Base-by-base conservation (phyloP, 306 rosid species). In the Vigna unguiculata region DNA sequence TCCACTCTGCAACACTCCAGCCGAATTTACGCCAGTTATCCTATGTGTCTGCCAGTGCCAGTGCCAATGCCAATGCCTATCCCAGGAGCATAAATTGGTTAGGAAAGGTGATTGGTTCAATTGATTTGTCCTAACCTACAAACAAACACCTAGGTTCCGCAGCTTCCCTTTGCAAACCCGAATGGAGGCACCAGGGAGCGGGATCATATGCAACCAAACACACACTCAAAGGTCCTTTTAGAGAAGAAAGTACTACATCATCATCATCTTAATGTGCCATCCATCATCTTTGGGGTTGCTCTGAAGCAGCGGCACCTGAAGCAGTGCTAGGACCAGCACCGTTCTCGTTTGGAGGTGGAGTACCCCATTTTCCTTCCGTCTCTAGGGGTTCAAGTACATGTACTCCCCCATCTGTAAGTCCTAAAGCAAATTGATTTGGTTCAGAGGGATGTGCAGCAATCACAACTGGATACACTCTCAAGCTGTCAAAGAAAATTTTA, bases 391-490 rank as follows among this genome's bases (percentile, higher is more conserved):
- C 99, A 24, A 96, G 92, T 49, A 96, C 89, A 69, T 88, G 89
- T 14, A 96, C 99, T 43, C 96, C 93, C 22, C 99, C 99, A 58
- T 96, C 98, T 2, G 94, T 82, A 46, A 96, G 96, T 55, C 99
- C 99, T 71, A 96, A 80, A 36, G 98, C 98, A 83, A 96, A 96
- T 73, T 96, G 99, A 79, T 90, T 91, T 79, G 97, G 86, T 79
- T 96, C 99, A 0, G 97, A 84, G 28, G 99, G 99, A 83, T 96
- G 99, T 66, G 99, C 98, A 49, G 99, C 98, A 36, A 96, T 89
- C 49, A 93, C 97, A 9, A 93, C 87, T 71, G 99, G 99, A 83
- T 85, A 65, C 55, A 82, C 88, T 77, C 93, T 88, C 85, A 81
- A 78, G 84, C 98, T 96, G 98, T 78, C 69, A 71, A 85, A 61